Evolutionary conservation across 164 flowering plant species (phyloP).

Genomic region (Dillenia suffruticosa): DNA sequence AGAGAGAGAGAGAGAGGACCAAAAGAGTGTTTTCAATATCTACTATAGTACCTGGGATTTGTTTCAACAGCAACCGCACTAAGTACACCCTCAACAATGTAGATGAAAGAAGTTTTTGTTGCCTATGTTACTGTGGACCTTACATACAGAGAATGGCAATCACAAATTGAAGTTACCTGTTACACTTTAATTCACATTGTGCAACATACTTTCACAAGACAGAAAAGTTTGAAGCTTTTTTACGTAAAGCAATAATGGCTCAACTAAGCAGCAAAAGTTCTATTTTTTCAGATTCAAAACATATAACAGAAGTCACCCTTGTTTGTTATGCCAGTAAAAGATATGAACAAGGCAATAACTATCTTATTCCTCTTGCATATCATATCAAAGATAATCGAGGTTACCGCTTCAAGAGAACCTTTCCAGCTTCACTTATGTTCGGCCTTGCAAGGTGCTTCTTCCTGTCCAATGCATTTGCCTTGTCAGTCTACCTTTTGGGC

Average conservation of each 20-base stretch:
- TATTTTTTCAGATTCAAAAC: too few relatives aligned
- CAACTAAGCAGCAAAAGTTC: too few relatives aligned
- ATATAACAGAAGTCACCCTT: too few relatives aligned
- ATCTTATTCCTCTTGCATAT: not conserved
- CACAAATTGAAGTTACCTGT: too few relatives aligned
- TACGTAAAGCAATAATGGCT: too few relatives aligned
- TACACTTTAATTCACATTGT: too few relatives aligned
- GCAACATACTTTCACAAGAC: too few relatives aligned
- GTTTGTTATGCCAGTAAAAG: too few relatives aligned
- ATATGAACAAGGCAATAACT: too few relatives aligned
- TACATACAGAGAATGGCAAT: too few relatives aligned
- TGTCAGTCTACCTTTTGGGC: conserved; percentile 95
- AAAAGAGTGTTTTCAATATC: not conserved
- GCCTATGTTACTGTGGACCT: too few relatives aligned
- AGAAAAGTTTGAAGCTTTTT: too few relatives aligned
- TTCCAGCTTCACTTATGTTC: conserved; percentile 69
- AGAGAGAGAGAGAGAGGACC: not conserved
- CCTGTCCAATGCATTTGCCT: conserved; percentile 82
- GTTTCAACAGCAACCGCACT: conserved; percentile 96
- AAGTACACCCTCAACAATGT: conserved; percentile 88
- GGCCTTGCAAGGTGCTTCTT: conserved; percentile 84
- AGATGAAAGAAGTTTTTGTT: conserved; percentile 40
- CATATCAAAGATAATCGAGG: not conserved
- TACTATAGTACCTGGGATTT: conserved; percentile 74
- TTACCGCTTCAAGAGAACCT: conserved; percentile 82